phyloP scores from a whole-genome alignment of 768 basidiomycete genomes.

The Mycena vulgaris region DNA sequence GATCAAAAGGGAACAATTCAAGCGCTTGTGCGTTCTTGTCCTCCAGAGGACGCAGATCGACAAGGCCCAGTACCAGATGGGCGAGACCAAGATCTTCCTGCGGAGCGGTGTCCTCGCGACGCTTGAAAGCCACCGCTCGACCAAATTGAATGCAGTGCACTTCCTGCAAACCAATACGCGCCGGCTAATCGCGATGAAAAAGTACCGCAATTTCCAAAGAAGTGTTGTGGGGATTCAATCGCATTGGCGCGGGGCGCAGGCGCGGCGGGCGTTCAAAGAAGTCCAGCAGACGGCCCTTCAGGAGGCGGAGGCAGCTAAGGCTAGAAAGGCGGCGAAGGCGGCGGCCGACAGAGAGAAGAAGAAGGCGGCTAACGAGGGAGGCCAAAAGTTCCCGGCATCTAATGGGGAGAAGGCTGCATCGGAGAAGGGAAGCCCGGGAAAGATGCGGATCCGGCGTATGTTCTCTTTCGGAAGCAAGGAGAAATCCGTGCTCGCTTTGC shows the following conservation, averaged over 20 bases:
- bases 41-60: constrained; percentile 90
- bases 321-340: constrained; percentile 19
- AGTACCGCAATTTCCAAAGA: constrained; percentile 76
- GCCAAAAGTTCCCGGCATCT: constrained; percentile 9
- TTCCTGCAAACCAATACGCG: constrained; percentile 98
- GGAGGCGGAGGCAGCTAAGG: constrained; percentile 34
- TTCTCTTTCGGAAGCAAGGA: constrained; percentile 39
- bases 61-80: constrained; percentile 95
- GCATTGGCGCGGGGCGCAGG: constrained; percentile 91
- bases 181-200: constrained; percentile 84
- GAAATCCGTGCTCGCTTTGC: constrained; percentile 8
- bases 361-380: constrained; percentile 7
- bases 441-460: constrained; percentile 33
- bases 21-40: constrained; percentile 85
- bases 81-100: constrained; percentile 99
- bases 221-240: constrained; percentile 91
- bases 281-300: constrained; percentile 21
- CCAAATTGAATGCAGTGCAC: constrained; percentile 91
- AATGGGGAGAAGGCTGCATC: constrained; percentile 3
- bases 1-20: constrained; percentile 86
- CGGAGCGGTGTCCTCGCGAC: constrained; percentile 98
- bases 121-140: constrained; percentile 90
- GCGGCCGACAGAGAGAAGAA: constrained; percentile 30
- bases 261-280: constrained; percentile 47
- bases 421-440: constrained; percentile 30